Conservation (phyloP, 345 rosid species). For the Eucalyptus regnans region DNA sequence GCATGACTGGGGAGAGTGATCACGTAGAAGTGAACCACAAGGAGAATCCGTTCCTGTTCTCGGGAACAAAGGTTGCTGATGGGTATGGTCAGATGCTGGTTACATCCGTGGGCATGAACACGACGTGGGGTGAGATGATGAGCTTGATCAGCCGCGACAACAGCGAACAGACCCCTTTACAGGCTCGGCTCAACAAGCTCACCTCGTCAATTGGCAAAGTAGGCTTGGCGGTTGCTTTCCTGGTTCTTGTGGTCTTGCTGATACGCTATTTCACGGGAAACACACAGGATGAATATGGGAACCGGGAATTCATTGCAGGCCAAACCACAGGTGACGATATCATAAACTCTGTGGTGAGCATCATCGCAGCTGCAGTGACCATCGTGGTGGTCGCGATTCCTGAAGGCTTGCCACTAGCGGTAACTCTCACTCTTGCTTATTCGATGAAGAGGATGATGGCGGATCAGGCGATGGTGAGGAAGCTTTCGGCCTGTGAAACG, state of each 20-base stretch:
- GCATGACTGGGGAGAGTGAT: no score
- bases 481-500: constrained; percentile 61
- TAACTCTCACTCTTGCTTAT: constrained; percentile 61
- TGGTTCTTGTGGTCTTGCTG: constrained; percentile 43
- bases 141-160: constrained; percentile 29
- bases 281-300: constrained; percentile 38
- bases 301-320: constrained; percentile 25
- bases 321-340: constrained; percentile 35
- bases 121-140: constrained; percentile 63
- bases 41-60: constrained; percentile 6
- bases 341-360: constrained; percentile 30
- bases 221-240: constrained; percentile 49
- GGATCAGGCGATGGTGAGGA: constrained; percentile 67
- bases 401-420: constrained; percentile 63
- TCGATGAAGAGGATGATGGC: constrained; percentile 71
- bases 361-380: constrained; percentile 58
- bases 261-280: constrained; percentile 60
- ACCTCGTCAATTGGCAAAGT: constrained; percentile 47
- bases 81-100: constrained; percentile 48
- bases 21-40: no score
- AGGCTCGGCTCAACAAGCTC: constrained; percentile 47
- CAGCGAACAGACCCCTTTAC: constrained; percentile 44
- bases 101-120: constrained; percentile 60
- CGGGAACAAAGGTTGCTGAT: constrained; percentile 41
- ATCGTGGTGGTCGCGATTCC: constrained; percentile 72